Percentiles rank a stretch among this genome's conserved stretches.
These are phyloP conservation scores for Saturnispora gosingensis DNA, from an alignment of 805 yeast species.

Conservation along the genomic window DNA sequence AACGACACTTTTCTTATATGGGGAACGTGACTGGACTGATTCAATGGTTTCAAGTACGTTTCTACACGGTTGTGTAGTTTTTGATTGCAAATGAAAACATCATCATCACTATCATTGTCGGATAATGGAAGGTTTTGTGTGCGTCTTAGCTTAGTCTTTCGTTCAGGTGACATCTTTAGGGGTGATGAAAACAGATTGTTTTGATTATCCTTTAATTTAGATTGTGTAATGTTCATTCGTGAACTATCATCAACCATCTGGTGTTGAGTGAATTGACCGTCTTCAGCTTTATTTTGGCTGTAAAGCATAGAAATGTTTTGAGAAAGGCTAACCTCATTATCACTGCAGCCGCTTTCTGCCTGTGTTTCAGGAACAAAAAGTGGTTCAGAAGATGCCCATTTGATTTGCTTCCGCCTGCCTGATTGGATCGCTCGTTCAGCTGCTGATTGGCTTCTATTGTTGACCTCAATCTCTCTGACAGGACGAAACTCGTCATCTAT, in stretches of 20 bases:
- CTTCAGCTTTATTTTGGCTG: neutral
- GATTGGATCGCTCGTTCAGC: slow-evolving; percentile 2
- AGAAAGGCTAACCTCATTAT: neutral
- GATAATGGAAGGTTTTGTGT: neutral
- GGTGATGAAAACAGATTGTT: neutral
- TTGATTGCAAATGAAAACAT: neutral
- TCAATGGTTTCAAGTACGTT: neutral
- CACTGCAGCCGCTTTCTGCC: neutral
- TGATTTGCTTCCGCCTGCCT: neutral
- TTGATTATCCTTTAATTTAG: neutral
- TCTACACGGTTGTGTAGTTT: neutral
- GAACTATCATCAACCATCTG: neutral
- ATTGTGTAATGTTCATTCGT: neutral
- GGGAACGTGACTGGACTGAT: neutral
- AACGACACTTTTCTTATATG: neutral
- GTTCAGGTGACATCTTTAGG: neutral
- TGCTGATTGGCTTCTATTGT: neutral
- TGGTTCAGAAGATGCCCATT: neutral
- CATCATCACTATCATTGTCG: neutral
- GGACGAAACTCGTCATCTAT: slow-evolving; percentile 1
- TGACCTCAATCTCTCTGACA: neutral
- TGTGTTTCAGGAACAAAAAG: neutral
- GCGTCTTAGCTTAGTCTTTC: neutral
- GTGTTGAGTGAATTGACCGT: neutral
- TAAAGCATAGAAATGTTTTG: neutral